Conservation (phyloP, 129 eudicot genomes). For the Pittosporum tobira region DNA sequence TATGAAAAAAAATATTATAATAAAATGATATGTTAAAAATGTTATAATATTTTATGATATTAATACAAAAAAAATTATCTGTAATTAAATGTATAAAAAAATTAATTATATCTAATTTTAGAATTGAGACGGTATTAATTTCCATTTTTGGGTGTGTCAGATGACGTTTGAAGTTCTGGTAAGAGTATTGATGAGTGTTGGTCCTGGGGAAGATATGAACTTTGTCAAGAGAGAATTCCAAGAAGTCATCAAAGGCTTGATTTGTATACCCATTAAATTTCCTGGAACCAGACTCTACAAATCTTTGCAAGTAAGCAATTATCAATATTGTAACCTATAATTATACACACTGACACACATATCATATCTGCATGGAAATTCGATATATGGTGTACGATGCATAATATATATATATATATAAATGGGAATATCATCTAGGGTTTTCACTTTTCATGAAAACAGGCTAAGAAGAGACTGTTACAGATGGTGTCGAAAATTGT, state of each 20-base stretch:
- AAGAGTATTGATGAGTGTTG: conserved; percentile 60
- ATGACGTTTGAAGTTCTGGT: conserved; percentile 74
- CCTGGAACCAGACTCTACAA: conserved; percentile 83
- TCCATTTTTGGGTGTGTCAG: conserved; percentile 25
- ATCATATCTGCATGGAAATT: no score
- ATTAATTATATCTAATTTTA: no score
- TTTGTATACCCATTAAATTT: conserved; percentile 74
- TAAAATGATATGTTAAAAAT: no score
- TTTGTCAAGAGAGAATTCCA: conserved; percentile 63
- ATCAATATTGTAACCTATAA: no score
- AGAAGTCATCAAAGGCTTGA: conserved; percentile 84
- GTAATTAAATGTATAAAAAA: no score
- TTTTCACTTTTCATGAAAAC: not conserved
- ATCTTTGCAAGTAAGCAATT: conserved; percentile 64
- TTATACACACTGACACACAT: no score
- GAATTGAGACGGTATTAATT: no score
- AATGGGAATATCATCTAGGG: not conserved
- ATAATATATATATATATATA: not conserved
- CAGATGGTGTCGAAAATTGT: conserved; percentile 50
- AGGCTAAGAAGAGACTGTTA: conserved; percentile 76
- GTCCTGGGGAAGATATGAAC: conserved; percentile 77
- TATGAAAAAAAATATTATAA: no score
- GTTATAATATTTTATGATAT: no score
- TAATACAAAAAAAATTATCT: no score
- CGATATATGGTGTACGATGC: not conserved